phyloP scores from a whole-genome alignment of 2,329 filamentous ascomycete species.

The Aspergillus quadrilineatus region DNA sequence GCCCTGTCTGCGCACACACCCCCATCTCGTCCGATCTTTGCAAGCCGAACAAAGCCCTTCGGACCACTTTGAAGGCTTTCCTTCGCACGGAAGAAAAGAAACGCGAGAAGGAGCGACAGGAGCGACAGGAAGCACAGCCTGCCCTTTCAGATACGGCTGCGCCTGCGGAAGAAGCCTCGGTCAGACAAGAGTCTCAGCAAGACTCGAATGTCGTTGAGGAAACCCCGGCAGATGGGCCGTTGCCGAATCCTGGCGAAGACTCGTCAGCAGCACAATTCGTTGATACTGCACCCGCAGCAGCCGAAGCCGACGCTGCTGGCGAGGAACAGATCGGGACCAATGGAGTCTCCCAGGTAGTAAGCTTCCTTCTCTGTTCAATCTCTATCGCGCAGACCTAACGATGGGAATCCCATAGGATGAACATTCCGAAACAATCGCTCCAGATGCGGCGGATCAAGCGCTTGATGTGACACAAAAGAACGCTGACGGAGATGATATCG shows the following conservation, averaged over 20 bases:
- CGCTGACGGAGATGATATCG: constrained; percentile 22
- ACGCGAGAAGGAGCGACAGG: constrained; percentile 63
- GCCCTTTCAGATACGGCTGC: constrained; percentile 26
- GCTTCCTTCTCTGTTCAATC: neutral
- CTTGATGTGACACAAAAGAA: constrained; percentile 15
- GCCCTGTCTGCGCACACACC: constrained; percentile 89
- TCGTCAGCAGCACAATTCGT: constrained; percentile 17
- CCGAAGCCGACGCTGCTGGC: constrained; percentile 10
- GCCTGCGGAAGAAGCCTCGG: constrained; percentile 22
- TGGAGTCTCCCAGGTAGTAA: constrained; percentile 22
- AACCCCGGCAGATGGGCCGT: constrained; percentile 6
- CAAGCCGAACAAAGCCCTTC: constrained; percentile 83
- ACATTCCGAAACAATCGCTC: constrained; percentile 10
- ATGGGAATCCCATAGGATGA: constrained; percentile 15
- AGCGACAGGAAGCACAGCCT: constrained; percentile 44
- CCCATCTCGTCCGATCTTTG: constrained; percentile 84
- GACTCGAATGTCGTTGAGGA: constrained; percentile 22
- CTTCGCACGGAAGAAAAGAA: constrained; percentile 90
- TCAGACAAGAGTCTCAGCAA: constrained; percentile 7
- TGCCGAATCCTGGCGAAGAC: constrained; percentile 14
- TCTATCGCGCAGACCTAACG: neutral
- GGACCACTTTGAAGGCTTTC: constrained; percentile 89
- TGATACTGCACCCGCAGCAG: constrained; percentile 11
- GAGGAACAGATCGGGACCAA: constrained; percentile 4
- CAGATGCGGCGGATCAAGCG: constrained; percentile 11